Percentiles rank a stretch among this genome's conserved stretches.
These are phyloP conservation scores for Hippophae rhamnoides DNA, from an alignment of 306 rosid species.

Conservation along the genomic window DNA sequence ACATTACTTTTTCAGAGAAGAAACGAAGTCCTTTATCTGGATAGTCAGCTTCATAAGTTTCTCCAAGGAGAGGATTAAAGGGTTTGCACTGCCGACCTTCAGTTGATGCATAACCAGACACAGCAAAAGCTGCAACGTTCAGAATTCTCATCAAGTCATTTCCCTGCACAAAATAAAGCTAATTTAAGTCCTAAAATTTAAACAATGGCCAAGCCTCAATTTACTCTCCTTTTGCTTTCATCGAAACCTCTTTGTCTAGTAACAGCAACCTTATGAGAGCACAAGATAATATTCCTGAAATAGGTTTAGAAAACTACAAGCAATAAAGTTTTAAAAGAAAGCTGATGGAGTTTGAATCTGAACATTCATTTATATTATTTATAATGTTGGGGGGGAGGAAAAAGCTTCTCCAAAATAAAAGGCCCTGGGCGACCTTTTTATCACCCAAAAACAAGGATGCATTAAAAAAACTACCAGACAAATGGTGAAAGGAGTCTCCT, in stretches of 20 bases:
- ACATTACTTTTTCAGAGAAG: conserved; percentile 80
- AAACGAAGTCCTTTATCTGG: conserved; percentile 90
- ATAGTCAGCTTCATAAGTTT: conserved; percentile 94
- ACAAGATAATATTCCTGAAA: no score
- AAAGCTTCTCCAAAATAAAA: no score
- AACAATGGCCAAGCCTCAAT: conserved; percentile 3
- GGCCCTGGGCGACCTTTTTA: no score
- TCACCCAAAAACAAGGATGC: no score
- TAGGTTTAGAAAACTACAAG: no score
- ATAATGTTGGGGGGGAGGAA: no score
- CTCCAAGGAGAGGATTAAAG: conserved; percentile 96
- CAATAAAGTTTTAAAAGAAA: no score
- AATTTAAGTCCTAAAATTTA: conserved; percentile 22
- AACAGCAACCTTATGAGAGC: conserved; percentile 17
- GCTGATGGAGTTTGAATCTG: no score
- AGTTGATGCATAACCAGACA: conserved; percentile 94
- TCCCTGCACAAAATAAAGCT: conserved; percentile 62
- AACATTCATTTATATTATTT: no score
- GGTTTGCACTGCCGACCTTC: conserved; percentile 99
- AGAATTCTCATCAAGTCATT: conserved; percentile 92
- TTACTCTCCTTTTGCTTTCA: conserved; percentile 11
- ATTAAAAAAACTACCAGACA: no score
- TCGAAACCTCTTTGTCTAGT: not conserved
- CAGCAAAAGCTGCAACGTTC: conserved; percentile 88
- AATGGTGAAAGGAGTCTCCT: no score